Base-by-base conservation (phyloP, 2,329 filamentous ascomycete species). In the Penicillium rolfsii region DNA sequence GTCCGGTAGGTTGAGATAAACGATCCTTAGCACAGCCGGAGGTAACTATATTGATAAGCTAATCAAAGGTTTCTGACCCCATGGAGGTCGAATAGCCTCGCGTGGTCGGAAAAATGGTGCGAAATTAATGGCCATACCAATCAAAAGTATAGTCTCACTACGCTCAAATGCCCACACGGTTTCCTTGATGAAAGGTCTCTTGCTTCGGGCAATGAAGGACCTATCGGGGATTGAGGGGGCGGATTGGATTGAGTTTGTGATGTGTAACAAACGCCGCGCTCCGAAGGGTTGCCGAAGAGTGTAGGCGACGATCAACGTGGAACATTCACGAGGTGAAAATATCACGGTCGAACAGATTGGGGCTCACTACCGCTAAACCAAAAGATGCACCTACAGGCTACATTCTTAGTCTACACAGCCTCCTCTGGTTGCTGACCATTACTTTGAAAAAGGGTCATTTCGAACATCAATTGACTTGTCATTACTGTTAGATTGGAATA, bases 401-500 rank as follows among this genome's bases (percentile, higher is more conserved):
- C 19, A 22, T 22, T 22, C 19, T 22, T 22, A 22, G 19, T 22
- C 19, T 22, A 22, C 19, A 22, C 19, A 22, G 19, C 19, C 19
- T 22, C 19, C 19, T 22, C 19, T 22, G 19, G 19, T 22, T 22
- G 19, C 19, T 22, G 19, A 22, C 19, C 19, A 22, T 22, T 22
- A 22, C 19, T 22, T 22, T 22, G 19, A 4, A 12, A 28, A 16
- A 4, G 12, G 12, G 12, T 22, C 4, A 16, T 22, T 35, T 50
- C n/a, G 2, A 35, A 35, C 28, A 33, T 22, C 26, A 35, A 50
- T 35, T 22, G 22, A 50, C 48, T 22, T 35, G 30, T 7, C 48
- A 50, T 50, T 50, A 35, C 36, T 41, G 33, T 50, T 52, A 46
- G 33, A 56, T 28, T 46, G 22, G 9, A 53, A 58, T 46, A 50